phyloP scores from a whole-genome alignment of 352 stramenopile genomes.

The Phytophthora pseudosyringae region DNA sequence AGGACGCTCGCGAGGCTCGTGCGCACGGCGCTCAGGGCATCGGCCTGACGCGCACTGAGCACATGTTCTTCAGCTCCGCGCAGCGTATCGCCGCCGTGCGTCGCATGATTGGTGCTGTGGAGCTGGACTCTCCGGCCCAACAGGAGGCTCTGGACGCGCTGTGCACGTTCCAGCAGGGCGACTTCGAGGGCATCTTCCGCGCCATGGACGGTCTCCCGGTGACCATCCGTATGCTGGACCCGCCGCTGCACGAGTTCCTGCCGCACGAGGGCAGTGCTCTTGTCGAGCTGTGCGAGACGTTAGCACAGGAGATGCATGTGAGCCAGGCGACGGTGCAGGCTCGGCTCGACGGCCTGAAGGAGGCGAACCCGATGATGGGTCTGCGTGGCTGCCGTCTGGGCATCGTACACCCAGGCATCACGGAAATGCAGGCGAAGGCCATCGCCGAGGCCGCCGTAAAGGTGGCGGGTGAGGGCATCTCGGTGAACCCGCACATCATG shows the following conservation, averaged over 20 bases:
- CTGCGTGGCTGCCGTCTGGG: conserved; percentile 32
- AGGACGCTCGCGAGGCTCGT: conserved; percentile 30
- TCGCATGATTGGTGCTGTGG: conserved; percentile 35
- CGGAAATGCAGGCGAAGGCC: conserved; percentile 37
- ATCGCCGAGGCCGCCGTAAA: conserved; percentile 31
- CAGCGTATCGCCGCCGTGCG: conserved; percentile 26
- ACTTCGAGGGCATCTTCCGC: conserved; percentile 37
- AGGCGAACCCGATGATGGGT: conserved; percentile 42
- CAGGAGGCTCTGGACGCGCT: conserved; percentile 28
- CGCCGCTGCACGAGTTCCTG: conserved; percentile 31
- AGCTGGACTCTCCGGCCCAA: conserved; percentile 31
- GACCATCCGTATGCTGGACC: conserved; percentile 34
- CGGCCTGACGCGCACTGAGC: conserved; percentile 30
- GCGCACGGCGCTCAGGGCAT: conserved; percentile 30
- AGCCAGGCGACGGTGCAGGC: conserved; percentile 30
- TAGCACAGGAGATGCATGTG: conserved; percentile 26
- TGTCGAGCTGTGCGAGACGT: conserved; percentile 29
- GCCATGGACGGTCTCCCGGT: conserved; percentile 29
- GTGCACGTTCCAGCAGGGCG: conserved; percentile 31
- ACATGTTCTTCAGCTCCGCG: conserved; percentile 36
- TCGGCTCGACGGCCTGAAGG: conserved; percentile 27
- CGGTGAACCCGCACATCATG: conserved; percentile 33
- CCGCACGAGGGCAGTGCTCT: conserved; percentile 30
- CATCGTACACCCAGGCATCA: conserved; percentile 38
- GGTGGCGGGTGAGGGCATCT: conserved; percentile 26